Base-by-base conservation (phyloP, 2,329 filamentous ascomycete species). In the Colletotrichum plurivorum region DNA sequence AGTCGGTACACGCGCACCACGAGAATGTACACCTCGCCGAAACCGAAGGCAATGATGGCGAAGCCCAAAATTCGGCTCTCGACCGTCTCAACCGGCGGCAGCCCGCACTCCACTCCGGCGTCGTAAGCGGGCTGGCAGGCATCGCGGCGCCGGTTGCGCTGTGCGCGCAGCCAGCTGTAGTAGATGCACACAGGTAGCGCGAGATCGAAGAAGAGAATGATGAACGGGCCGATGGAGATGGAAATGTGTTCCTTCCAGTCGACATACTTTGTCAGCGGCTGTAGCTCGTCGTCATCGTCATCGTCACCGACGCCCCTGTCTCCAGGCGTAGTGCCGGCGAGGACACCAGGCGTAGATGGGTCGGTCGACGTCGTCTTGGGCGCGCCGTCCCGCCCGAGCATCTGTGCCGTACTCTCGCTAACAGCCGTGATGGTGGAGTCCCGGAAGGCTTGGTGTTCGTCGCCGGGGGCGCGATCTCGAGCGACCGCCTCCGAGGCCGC, bases 191-290 rank as follows among this genome's bases (percentile, higher is more conserved):
- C 66, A 4, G 66, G 66, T 5, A 69, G 51, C 0, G 66, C 66
- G 13, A 69, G 62, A 10, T 69, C 66, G 51, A 69, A 69, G 55
- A 69, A 69, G 62, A 69, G 66, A 16, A 69, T 69, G 62, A 69
- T 63, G 25, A 69, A 69, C 0, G 66, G 66, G 22, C 66, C 66
- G 51, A 69, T 69, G 43, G 66, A 69, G 62, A 69, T 69, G 55
- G 66, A 69, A 15, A 69, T 69, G 55, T 69, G 66, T 45, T 66
- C 62, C 7, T 52, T 66, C 66, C 66, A 69, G 41, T 69, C 66
- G 22, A 69, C 66, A 51, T 69, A 69, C 66, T 69, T 66, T 22
- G 66, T 69, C 49, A 69, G 43, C 31, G 66, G 66, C 62, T 69
- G 62, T 9, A 69, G 66, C 41, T 69, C 66, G 49, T 69, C 65